Percentiles rank a stretch among this genome's conserved stretches.
Evolutionary conservation across 257 asterid species (phyloP).

Genomic region (Petrea volubilis): DNA sequence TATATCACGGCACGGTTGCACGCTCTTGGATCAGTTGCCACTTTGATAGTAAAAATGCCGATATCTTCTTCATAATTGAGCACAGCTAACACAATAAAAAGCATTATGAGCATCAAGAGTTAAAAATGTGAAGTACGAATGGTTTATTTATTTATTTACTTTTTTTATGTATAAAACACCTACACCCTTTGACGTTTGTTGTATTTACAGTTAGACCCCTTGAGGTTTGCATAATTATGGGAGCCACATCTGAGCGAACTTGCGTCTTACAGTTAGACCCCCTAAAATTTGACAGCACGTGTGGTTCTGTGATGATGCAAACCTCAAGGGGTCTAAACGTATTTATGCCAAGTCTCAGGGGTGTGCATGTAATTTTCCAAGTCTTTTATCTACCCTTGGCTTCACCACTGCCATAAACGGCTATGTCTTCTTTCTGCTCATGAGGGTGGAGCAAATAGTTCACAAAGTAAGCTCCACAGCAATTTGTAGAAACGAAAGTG

Average conservation of each 20-base stretch:
- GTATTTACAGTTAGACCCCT: too few relatives aligned
- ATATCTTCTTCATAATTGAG: conserved; percentile 46
- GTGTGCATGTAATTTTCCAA: too few relatives aligned
- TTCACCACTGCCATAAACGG: conserved; percentile 49
- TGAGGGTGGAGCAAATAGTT: conserved; percentile 47
- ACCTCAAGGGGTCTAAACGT: too few relatives aligned
- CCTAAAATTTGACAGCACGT: too few relatives aligned
- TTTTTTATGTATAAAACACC: too few relatives aligned
- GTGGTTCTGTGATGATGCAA: too few relatives aligned
- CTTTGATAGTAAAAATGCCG: conserved; percentile 41
- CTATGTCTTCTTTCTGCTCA: conserved; percentile 33
- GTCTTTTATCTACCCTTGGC: conserved; percentile 38
- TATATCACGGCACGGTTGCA: conserved; percentile 42
- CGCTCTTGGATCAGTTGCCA: conserved; percentile 50
- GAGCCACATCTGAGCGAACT: too few relatives aligned
- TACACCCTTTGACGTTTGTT: too few relatives aligned
- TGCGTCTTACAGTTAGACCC: too few relatives aligned
- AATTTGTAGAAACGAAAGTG: conserved; percentile 52
- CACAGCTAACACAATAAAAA: conserved; percentile 30
- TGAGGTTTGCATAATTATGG: too few relatives aligned
- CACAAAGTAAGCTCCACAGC: conserved; percentile 48
- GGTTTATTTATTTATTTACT: too few relatives aligned
- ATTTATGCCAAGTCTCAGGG: too few relatives aligned
- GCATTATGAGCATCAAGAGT: not conserved
- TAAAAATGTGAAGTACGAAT: not conserved